These are phyloP conservation scores for Xylaria nigripes DNA, from an alignment of 495 filamentous ascomycete genomes.

Conservation along the genomic window DNA sequence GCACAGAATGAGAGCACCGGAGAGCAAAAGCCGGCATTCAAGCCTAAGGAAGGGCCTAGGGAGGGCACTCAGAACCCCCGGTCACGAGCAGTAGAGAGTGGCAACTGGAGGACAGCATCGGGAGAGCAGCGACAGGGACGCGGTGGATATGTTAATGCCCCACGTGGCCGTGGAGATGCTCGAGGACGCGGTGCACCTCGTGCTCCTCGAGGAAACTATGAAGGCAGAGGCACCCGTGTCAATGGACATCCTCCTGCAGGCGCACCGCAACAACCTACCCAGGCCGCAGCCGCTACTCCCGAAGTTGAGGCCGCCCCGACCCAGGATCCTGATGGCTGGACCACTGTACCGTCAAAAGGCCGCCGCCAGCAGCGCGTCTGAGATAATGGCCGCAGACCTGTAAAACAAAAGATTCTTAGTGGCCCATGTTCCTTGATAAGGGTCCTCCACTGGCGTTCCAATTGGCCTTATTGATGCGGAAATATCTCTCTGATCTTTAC, in stretches of 20 bases:
- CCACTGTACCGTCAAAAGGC: conserved; percentile 55
- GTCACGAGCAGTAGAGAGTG: conserved; percentile 39
- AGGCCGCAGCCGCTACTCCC: conserved; percentile 21
- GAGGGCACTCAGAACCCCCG: conserved; percentile 20
- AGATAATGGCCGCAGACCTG: conserved; percentile 14
- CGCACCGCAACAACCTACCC: conserved; percentile 22
- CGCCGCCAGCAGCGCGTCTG: conserved; percentile 31
- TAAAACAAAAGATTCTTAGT: conserved; percentile 21
- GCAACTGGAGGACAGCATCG: conserved; percentile 44
- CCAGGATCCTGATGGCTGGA: conserved; percentile 68
- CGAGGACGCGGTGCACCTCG: conserved; percentile 35
- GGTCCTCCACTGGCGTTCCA: conserved; percentile 4
- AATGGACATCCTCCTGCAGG: conserved; percentile 33
- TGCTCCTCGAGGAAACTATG: conserved; percentile 33
- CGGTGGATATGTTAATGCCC: conserved; percentile 29
- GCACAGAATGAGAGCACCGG: conserved; percentile 20
- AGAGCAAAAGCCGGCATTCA: conserved; percentile 27
- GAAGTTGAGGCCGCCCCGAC: conserved; percentile 20
- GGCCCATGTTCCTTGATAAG: neutral
- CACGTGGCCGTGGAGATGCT: conserved; percentile 26
- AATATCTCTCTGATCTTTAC: conserved; percentile 6
- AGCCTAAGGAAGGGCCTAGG: conserved; percentile 18
- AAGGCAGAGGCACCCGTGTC: conserved; percentile 34
- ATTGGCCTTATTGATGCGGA: conserved; percentile 1
- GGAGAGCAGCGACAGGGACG: conserved; percentile 34